A percentile compares a stretch with the other conserved stretches of the same genome.
Conservation (phyloP, 192 early-diverging fungal species). For the Podila epigama region DNA sequence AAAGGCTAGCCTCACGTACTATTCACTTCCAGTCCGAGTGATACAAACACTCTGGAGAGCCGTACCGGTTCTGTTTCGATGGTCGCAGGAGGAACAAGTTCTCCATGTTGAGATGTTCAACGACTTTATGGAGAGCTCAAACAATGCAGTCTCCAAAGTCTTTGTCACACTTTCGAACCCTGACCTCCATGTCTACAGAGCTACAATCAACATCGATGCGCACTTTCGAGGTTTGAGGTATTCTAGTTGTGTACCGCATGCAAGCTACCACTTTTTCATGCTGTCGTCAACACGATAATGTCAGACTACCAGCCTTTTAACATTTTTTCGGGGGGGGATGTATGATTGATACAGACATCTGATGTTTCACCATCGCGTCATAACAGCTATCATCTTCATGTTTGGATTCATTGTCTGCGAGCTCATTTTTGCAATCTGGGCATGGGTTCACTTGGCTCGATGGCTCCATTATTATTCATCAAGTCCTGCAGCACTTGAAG, state of each 20-base stretch:
- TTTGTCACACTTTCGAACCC: constrained; percentile 43
- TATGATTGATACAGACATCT: constrained; percentile 50
- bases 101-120: constrained; percentile 27
- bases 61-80: constrained; percentile 28
- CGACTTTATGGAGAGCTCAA: constrained; percentile 24
- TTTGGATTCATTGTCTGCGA: constrained; percentile 46
- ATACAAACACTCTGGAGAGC: constrained; percentile 34
- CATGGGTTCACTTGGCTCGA: constrained; percentile 38
- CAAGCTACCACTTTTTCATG: too few species aligned
- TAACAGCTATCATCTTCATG: constrained; percentile 49
- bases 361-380: constrained; percentile 52
- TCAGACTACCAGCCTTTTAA: too few species aligned
- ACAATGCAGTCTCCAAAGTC: constrained; percentile 41
- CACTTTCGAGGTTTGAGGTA: constrained; percentile 60
- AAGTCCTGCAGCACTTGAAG: too few species aligned
- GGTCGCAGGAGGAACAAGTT: constrained; percentile 30
- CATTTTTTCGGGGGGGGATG: too few species aligned
- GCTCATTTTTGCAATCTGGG: constrained; percentile 39
- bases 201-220: constrained; percentile 52
- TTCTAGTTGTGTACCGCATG: constrained; percentile 30
- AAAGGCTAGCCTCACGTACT: constrained; percentile 35
- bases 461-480: not conserved
- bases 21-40: constrained; percentile 28
- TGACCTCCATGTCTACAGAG: constrained; percentile 50
- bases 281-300: too few species aligned